Evolutionary conservation across 2,329 filamentous ascomycete genomes (phyloP), one percentile per base, ranked within the genome.

Genomic region (Epichloe amarillans): DNA sequence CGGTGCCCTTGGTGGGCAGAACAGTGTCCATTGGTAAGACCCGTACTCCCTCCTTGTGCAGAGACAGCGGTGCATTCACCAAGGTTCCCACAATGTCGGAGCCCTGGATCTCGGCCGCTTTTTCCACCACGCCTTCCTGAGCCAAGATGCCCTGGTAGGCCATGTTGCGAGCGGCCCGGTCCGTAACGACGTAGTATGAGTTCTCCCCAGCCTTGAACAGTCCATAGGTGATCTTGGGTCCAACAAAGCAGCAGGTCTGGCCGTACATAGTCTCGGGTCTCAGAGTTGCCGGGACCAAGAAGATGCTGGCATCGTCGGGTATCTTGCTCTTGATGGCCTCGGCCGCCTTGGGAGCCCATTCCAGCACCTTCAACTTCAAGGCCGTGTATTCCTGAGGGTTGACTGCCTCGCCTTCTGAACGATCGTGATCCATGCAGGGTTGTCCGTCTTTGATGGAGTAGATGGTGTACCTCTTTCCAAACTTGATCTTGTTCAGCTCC

Each of bases 201-300:
- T 81, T 84, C 55, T 85, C 78, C 21, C 77, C 79, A 50, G 82
- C 80, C 67, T 88, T 86, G 76, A 88, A 96, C 55, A 98, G 72
- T 47, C 91, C 91, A 62, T 98, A 98, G 43, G 76, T 80, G 62
- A 97, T 85, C 63, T 85, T 86, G 10, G 93, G 91, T 3, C 89
- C 88, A 46, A 98, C 88, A 60, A 97, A 98, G 66, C 90, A 95
- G 71, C 88, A 94, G 4, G 83, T 94, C 69, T 97, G 93, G 40
- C 94, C 94, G 65, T 97, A 98, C 91, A 98, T 97, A 37, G 93
- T 98, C 74, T 98, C 93, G 2, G 93, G 88, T 55, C 93, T 79
- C 54, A 98, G 77, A 50, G 93, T 97, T 15, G 93, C 93, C 12
- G 93, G 86, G 12, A 97, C 81, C 61, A 97, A 85, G 72, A 84